Evolutionary conservation across 192 early-diverging fungal species (phyloP).

Genomic region (Podila clonocystis): DNA sequence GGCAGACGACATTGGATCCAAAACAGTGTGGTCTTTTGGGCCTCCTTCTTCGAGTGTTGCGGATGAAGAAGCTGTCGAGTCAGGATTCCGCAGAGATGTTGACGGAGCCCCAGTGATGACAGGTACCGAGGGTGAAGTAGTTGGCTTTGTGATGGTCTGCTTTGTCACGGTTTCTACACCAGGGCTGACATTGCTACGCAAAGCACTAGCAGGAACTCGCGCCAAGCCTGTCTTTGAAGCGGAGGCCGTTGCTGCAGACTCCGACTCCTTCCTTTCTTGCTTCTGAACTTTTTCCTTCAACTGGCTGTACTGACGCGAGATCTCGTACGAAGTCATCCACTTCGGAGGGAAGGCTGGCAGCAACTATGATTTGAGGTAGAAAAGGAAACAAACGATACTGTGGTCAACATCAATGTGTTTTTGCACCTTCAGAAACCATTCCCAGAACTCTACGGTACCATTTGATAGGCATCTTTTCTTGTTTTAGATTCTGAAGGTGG

Average conservation of each 20-base stretch:
- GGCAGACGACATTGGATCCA: no score
- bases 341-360: conserved; percentile 54
- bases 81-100: background rate
- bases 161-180: background rate
- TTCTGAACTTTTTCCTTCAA: conserved; percentile 54
- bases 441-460: conserved; percentile 30
- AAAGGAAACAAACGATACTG: background rate
- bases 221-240: background rate
- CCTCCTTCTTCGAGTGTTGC: background rate
- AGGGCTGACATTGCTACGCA: background rate
- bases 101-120: background rate
- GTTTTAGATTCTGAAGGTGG: conserved; percentile 51
- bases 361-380: conserved; percentile 33
- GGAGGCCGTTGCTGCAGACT: background rate
- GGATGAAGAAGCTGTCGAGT: background rate
- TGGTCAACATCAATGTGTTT: no score
- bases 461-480: conserved; percentile 59
- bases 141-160: background rate
- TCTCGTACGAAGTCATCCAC: conserved; percentile 67
- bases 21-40: no score
- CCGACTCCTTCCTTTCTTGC: conserved; percentile 23
- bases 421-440: no score
- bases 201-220: background rate
- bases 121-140: background rate
- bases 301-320: conserved; percentile 62